Evolutionary conservation across 179 eudicot species (phyloP), one percentile per base, ranked within the genome.

Genomic region (Spergularia azorica): DNA sequence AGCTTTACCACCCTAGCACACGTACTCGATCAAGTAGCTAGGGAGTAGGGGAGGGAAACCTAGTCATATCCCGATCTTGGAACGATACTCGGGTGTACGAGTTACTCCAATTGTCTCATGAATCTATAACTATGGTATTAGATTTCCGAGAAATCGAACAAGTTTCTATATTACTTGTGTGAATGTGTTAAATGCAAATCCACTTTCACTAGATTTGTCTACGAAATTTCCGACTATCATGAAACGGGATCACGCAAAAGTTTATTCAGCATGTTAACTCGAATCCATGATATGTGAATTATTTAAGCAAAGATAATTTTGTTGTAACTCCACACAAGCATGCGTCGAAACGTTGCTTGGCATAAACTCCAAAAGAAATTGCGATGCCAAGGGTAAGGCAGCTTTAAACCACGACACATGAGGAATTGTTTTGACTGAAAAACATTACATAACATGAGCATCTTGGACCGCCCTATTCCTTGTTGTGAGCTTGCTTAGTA

Each of bases 381-480:
- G 36, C 36, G 52, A 57, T 64, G 32, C 5, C 17, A 48, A 15
- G 46, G 71, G 18, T 26, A 16, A 43, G 48, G 76, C 80, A 77
- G 76, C 80, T 71, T 77, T 63, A 10, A 43, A 55, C 60, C 32
- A 51, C 51, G 36, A 26, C 60, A 63, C 38, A 65, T 66, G 21
- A 52, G 56, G 20, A 21, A 39, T 48, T 26, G 56, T n/a, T 76
- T 65, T 67, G 71, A 76, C 76, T 79, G 51, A 72, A 38, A 36
- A n/a, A 57, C 5, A 69, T 36, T 17, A 63, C 58, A 17, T 76
- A 56, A 58, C 68, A 57, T 43, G 43, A 76, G 79, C 79, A 80
- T 81, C 77, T 72, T 81, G 83, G 83, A 81, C 83, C 83, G 77
- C 69, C 17, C 68, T 50, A 50, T 65, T 54, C 63, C 69, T 48